Evolutionary conservation across 345 rosid species (phyloP).

Genomic region (Gossypium thurberi): DNA sequence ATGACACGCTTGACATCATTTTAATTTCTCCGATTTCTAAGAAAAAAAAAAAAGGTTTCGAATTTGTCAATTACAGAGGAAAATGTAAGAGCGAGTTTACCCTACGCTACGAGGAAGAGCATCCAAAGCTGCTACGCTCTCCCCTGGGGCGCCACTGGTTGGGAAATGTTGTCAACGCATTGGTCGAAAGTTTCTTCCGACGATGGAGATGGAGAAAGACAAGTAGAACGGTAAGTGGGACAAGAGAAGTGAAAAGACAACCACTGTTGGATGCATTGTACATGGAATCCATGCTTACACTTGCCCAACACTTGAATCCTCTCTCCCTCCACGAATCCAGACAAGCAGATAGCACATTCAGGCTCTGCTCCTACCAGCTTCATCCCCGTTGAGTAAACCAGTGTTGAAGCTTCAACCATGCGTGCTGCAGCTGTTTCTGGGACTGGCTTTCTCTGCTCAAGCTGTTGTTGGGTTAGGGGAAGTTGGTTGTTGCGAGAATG

Average conservation of each 20-base stretch:
- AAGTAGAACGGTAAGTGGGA: conserved; percentile 65
- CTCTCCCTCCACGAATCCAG: conserved; percentile 56
- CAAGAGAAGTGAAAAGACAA: conserved; percentile 55
- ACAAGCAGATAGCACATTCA: conserved; percentile 76
- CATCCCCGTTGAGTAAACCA: conserved; percentile 40
- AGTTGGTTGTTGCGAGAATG: neutral
- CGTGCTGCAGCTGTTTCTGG: conserved; percentile 5
- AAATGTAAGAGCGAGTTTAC: neutral
- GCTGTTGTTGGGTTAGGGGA: conserved; percentile 13
- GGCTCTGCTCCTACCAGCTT: conserved; percentile 35
- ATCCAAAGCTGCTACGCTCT: neutral
- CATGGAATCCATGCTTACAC: conserved; percentile 76
- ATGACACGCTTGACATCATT: neutral
- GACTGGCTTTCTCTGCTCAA: conserved; percentile 30
- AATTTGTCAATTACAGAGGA: neutral
- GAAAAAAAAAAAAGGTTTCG: neutral
- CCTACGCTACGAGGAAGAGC: neutral
- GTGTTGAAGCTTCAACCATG: conserved; percentile 24
- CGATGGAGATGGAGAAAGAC: conserved; percentile 19
- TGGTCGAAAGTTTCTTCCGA: conserved; percentile 1
- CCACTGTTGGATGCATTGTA: conserved; percentile 60
- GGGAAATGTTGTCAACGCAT: neutral
- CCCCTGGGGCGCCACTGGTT: neutral
- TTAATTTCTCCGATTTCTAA: neutral
- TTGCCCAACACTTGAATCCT: conserved; percentile 44